Conservation (phyloP, 108 stramenopile species). For the Cyclostephanos tholiformis region DNA sequence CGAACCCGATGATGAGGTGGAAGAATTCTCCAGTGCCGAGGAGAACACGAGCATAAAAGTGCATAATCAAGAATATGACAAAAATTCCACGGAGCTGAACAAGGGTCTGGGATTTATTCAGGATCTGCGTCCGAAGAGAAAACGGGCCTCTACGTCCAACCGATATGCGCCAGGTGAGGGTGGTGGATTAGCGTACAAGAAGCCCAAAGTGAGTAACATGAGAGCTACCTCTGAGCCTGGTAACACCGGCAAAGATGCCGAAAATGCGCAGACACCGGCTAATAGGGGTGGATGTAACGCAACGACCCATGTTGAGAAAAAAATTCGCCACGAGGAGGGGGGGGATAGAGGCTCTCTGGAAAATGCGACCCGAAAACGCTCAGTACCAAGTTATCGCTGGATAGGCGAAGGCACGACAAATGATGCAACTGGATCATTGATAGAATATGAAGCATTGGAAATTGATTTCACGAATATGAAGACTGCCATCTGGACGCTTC, state of each 20-base stretch:
- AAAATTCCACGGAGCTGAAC: slow-evolving; percentile 1
- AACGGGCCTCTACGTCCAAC: slow-evolving; percentile 7
- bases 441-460: slow-evolving; percentile 34
- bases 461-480: slow-evolving; percentile 27
- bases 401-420: slow-evolving; percentile 19
- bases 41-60: background rate
- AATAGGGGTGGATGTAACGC: background rate
- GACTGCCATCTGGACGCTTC: slow-evolving; percentile 17
- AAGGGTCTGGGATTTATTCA: background rate
- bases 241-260: background rate
- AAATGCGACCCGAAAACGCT: slow-evolving; percentile 7
- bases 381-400: slow-evolving; percentile 38
- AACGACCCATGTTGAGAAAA: background rate
- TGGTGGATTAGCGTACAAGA: slow-evolving; percentile 27
- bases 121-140: slow-evolving; percentile 20
- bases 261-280: background rate
- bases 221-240: slow-evolving; percentile 5
- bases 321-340: background rate
- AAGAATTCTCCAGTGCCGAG: background rate
- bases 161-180: slow-evolving; percentile 44
- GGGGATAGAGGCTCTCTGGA: slow-evolving; percentile 1
- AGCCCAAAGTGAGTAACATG: slow-evolving; percentile 2
- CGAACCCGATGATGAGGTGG: background rate
- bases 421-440: slow-evolving; percentile 3
- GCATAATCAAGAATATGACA: background rate